Base-by-base conservation (phyloP, 108 stramenopile species). In the Bacterosira constricta region DNA sequence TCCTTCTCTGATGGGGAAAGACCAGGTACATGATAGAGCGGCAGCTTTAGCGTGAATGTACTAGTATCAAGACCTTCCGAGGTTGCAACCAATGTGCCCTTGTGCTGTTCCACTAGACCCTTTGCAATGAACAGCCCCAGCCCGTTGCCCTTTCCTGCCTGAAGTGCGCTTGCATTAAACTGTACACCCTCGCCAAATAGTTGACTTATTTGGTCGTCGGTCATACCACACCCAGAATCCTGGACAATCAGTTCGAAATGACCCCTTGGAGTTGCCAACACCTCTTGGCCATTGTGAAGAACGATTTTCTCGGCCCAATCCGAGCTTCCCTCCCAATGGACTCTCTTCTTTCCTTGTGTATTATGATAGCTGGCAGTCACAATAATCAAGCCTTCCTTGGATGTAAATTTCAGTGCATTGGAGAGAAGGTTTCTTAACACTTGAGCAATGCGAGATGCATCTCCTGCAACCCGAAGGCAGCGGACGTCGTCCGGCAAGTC, bases 111-210 rank as follows among this genome's bases (percentile, higher is more conserved):
- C n/a, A 83, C 82, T 41, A 91, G 84, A 49, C 73, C 86, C 52
- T 85, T 86, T 8, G 90, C 49, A 55, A 91, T 87, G 57, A 56
- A 77, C 23, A 91, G 57, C 45, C 90, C 90, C 5, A 91, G 72
- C 10, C 90, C 90, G 57, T 79, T 87, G 9, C 90, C 90, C 25
- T 71, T 65, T 18, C 90, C 90, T 6, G 63, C 63, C 65, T 91
- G 90, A 6, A 91, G 69, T 11, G 77, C 68, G 47, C 83, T 86
- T 5, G 81, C 82, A 66, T 88, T 70, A 60, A 91, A 88, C 55
- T 91, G 90, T 2, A 83, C 80, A 13, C 84, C 83, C 56, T 83
- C 82, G 11, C 68, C 45, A 62, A 91, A 91, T 30, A 91, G 59
- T 7, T 42, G 45, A 12, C 25, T 12, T 6, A 78, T 41, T 60